Conservation (phyloP, 805 yeast genomes). For the Candida easanensis region DNA sequence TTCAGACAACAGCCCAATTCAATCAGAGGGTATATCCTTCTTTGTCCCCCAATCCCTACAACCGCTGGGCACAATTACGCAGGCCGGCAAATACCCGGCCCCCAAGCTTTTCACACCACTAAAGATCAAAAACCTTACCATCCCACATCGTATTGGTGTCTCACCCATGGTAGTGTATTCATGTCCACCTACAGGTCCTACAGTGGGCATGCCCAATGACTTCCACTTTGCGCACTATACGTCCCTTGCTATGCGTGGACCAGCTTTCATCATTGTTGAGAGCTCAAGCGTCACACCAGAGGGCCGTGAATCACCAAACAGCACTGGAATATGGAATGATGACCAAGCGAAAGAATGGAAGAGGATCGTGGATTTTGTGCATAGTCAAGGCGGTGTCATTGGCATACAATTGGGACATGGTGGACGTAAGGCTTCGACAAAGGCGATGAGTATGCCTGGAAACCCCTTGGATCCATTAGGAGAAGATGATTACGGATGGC, state of each 20-base stretch:
- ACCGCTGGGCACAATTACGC: slow-evolving; percentile 1
- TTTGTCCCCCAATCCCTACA: slow-evolving; percentile 2
- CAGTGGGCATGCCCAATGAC: neutral
- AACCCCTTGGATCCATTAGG: neutral
- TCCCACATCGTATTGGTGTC: neutral
- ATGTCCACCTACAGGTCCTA: neutral
- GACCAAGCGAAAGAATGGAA: slow-evolving; percentile 35
- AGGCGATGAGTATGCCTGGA: neutral
- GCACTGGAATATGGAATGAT: slow-evolving; percentile 45
- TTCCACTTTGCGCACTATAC: neutral
- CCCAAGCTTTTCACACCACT: neutral
- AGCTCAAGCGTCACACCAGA: neutral
- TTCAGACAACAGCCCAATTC: neutral
- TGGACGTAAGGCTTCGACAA: neutral
- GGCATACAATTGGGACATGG: neutral
- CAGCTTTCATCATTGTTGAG: neutral
- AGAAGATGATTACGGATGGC: neutral
- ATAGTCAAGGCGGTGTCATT: neutral
- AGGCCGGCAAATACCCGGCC: neutral
- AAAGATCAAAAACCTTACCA: neutral
- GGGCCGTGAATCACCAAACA: slow-evolving; percentile 1
- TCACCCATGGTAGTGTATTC: neutral
- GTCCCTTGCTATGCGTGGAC: neutral
- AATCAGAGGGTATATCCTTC: slow-evolving; percentile 3
- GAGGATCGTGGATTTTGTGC: neutral